A percentile compares a stretch with the other conserved stretches of the same genome.
These are phyloP conservation scores for Veloboletus limbatus DNA, from an alignment of 1,284 basidiomycete genomes.

Conservation along the genomic window DNA sequence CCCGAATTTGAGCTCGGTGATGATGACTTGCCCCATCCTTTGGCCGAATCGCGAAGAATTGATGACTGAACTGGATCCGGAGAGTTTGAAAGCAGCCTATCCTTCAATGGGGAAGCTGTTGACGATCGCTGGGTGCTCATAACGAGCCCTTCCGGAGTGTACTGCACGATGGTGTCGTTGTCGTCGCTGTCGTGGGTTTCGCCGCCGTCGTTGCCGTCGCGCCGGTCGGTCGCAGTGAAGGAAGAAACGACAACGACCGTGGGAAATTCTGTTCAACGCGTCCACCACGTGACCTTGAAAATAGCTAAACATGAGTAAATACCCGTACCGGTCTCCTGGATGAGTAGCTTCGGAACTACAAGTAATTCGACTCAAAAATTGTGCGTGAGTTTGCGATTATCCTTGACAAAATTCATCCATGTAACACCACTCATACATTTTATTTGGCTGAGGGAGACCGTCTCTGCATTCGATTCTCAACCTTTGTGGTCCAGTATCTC, in stretches of 20 bases:
- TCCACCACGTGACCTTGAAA: conserved; percentile 30
- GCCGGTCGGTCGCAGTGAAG: conserved; percentile 10
- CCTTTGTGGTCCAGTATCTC: too few relatives aligned
- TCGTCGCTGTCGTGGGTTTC: conserved; percentile 23
- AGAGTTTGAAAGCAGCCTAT: conserved; percentile 61
- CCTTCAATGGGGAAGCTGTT: conserved; percentile 26
- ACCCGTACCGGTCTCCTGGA: too few relatives aligned
- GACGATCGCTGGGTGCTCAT: conserved; percentile 30
- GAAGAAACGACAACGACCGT: conserved; percentile 24
- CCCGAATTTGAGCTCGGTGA: conserved; percentile 40
- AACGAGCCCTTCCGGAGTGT: conserved; percentile 7
- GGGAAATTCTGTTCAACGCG: conserved; percentile 29
- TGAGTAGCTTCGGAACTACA: too few relatives aligned
- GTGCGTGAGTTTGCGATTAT: too few relatives aligned
- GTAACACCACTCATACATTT: too few relatives aligned
- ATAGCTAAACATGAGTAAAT: conserved; percentile 15
- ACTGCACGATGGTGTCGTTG: conserved; percentile 8
- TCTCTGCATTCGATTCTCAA: too few relatives aligned
- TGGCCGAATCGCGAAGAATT: conserved; percentile 57
- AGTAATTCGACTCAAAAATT: too few relatives aligned
- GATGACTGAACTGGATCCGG: conserved; percentile 61
- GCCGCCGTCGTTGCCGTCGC: conserved; percentile 13
- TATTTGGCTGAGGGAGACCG: too few relatives aligned
- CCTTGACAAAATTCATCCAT: too few relatives aligned
- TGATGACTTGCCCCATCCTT: conserved; percentile 48